A percentile compares a stretch with the other conserved stretches of the same genome.
Evolutionary conservation across 2,329 filamentous ascomycete genomes (phyloP).

Genomic region (Thelonectria rubi): DNA sequence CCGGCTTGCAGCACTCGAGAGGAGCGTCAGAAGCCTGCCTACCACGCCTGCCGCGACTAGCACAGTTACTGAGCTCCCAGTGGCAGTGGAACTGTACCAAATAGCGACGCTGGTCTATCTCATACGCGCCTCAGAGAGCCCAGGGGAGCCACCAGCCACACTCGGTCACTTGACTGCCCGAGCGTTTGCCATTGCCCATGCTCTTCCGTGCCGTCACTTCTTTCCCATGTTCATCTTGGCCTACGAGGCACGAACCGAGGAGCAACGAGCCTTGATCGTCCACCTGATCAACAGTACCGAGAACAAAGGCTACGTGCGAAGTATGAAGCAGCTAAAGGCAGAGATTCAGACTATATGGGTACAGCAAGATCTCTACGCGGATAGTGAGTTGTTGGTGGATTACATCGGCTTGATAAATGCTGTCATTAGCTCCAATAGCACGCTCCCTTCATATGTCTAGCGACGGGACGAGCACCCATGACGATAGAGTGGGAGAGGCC

Average conservation of each 20-base stretch:
- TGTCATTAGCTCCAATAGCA: neutral
- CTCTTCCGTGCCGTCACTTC: constrained; percentile 34
- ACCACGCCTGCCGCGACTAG: accelerated
- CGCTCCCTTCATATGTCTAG: neutral
- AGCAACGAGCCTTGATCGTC: constrained; percentile 27
- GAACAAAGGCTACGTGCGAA: constrained; percentile 25
- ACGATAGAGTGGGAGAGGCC: no score
- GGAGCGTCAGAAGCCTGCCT: constrained; percentile 1
- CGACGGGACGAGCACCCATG: no score
- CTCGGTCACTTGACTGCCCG: constrained; percentile 34
- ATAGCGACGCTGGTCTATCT: constrained; percentile 46
- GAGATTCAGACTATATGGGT: constrained; percentile 46
- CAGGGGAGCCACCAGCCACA: constrained; percentile 15
- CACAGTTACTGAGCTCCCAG: accelerated
- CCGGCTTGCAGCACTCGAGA: constrained; percentile 26
- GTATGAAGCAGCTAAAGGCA: constrained; percentile 31
- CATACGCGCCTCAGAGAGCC: constrained; percentile 31
- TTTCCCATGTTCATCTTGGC: constrained; percentile 40
- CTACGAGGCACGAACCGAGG: constrained; percentile 38
- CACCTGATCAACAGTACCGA: constrained; percentile 43
- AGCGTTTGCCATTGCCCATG: constrained; percentile 38
- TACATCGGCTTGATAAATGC: neutral
- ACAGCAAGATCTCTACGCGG: constrained; percentile 45
- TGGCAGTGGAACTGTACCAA: constrained; percentile 35
- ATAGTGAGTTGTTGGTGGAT: neutral